Evolutionary conservation across 352 stramenopile species (phyloP).

Genomic region (Phytophthora uliginosa): DNA sequence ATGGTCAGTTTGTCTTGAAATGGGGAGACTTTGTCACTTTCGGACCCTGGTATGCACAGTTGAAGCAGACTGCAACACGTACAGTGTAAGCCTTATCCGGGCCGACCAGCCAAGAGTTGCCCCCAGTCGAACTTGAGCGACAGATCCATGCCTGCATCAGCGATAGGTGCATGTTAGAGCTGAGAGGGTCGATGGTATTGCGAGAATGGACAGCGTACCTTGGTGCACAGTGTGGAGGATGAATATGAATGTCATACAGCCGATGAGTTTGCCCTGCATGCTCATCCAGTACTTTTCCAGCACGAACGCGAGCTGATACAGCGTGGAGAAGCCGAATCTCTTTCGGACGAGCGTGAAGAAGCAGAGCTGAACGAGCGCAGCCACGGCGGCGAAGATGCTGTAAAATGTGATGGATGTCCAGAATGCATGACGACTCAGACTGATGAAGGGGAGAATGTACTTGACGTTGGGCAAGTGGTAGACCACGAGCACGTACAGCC

Average conservation of each 20-base stretch:
- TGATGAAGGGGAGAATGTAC: slow-evolving; percentile 27
- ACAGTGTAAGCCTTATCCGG: background rate
- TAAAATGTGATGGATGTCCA: slow-evolving; percentile 3
- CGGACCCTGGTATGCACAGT: background rate
- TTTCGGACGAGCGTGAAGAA: slow-evolving; percentile 19
- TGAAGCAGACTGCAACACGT: slow-evolving; percentile 15
- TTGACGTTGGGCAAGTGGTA: slow-evolving; percentile 18
- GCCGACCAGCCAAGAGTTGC: background rate
- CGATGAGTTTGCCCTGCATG: slow-evolving; percentile 33
- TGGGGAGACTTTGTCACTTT: background rate
- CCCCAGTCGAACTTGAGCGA: slow-evolving; percentile 10
- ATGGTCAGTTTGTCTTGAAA: slow-evolving; percentile 4
- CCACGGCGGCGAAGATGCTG: slow-evolving; percentile 17
- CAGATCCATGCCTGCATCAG: slow-evolving; percentile 4
- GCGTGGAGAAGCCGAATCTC: slow-evolving; percentile 35
- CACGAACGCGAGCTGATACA: slow-evolving; percentile 44
- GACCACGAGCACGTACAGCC: slow-evolving; percentile 30
- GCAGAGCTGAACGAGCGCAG: slow-evolving; percentile 18
- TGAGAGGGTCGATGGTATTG: background rate
- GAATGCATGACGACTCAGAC: background rate
- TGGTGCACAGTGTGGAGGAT: slow-evolving; percentile 31
- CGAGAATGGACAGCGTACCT: background rate
- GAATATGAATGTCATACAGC: slow-evolving; percentile 34
- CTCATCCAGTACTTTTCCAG: slow-evolving; percentile 46
- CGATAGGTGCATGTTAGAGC: background rate